Conservation (phyloP, 78 protist species). For the Chrysochromulina parva region DNA sequence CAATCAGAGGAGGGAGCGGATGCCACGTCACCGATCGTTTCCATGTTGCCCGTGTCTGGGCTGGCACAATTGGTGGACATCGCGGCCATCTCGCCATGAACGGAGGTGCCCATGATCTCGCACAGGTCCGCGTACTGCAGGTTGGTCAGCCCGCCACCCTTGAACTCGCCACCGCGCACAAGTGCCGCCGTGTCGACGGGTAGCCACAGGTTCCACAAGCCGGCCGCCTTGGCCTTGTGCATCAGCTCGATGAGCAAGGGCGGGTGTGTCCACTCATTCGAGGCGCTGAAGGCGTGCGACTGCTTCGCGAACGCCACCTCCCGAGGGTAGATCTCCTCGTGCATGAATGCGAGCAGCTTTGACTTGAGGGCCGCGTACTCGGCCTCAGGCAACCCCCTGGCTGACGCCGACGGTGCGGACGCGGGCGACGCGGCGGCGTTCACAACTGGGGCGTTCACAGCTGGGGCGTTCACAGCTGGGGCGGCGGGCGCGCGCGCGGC, state of each 20-base stretch:
- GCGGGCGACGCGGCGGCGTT: no score
- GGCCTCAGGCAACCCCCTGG: neutral
- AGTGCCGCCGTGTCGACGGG: neutral
- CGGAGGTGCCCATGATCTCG: constrained; percentile 49
- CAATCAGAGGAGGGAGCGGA: no score
- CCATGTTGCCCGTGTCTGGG: constrained; percentile 93
- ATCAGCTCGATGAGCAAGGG: constrained; percentile 48
- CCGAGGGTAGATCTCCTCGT: neutral
- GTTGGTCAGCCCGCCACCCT: constrained; percentile 60
- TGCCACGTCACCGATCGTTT: constrained; percentile 26
- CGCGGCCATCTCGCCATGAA: constrained; percentile 15
- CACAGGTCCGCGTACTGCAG: constrained; percentile 64
- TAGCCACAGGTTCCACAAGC: constrained; percentile 66
- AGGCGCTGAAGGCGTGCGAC: neutral
- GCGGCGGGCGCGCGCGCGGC: no score
- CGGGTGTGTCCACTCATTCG: neutral
- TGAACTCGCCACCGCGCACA: neutral
- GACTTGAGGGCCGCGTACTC: neutral
- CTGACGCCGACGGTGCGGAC: no score
- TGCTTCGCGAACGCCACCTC: neutral
- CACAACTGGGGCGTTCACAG: no score
- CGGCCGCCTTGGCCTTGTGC: constrained; percentile 42
- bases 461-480: no score
- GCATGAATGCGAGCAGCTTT: neutral
- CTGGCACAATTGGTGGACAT: constrained; percentile 64